These are phyloP conservation scores for Wickerhamiella kazuoi DNA, from an alignment of 805 yeast species.

Conservation along the genomic window DNA sequence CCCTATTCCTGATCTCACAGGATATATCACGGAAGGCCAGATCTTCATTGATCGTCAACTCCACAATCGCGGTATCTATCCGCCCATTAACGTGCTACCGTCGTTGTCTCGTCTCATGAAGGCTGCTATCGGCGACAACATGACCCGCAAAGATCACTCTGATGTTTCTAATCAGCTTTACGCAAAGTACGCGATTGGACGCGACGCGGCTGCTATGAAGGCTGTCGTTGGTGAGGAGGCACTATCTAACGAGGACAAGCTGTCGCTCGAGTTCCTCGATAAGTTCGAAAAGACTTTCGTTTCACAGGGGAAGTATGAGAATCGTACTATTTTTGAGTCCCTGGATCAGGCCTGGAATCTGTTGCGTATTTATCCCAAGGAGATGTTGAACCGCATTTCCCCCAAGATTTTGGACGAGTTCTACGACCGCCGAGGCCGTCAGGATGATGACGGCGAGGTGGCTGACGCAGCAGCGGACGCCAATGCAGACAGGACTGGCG, in stretches of 20 bases:
- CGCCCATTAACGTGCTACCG: slow-evolving; percentile 97
- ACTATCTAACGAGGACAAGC: slow-evolving; percentile 88
- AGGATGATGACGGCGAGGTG: slow-evolving; percentile 29
- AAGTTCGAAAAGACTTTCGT: slow-evolving; percentile 94
- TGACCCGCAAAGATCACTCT: slow-evolving; percentile 99
- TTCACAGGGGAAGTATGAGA: slow-evolving; percentile 91
- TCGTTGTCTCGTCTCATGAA: slow-evolving; percentile 96
- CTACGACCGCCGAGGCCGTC: slow-evolving; percentile 40
- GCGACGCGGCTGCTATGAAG: slow-evolving; percentile 99
- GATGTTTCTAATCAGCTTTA: slow-evolving; percentile 97
- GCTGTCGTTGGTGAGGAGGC: slow-evolving; percentile 99
- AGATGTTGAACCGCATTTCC: slow-evolving; percentile 93
- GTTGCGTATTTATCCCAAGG: slow-evolving; percentile 97
- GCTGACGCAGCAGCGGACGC: slow-evolving; percentile 23
- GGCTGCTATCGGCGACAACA: slow-evolving; percentile 98
- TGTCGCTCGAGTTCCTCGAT: slow-evolving; percentile 92
- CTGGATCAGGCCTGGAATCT: slow-evolving; percentile 97
- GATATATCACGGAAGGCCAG: slow-evolving; percentile 98
- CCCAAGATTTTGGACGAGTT: slow-evolving; percentile 93
- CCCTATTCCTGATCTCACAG: slow-evolving; percentile 99
- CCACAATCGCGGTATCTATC: slow-evolving; percentile 91
- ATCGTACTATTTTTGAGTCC: slow-evolving; percentile 85
- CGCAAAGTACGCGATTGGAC: slow-evolving; percentile 98
- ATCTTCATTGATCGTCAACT: slow-evolving; percentile 93
- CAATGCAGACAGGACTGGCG: slow-evolving; percentile 16